Evolutionary conservation across 2,329 filamentous ascomycete genomes (phyloP).

Genomic region (Alternaria gansuensis): DNA sequence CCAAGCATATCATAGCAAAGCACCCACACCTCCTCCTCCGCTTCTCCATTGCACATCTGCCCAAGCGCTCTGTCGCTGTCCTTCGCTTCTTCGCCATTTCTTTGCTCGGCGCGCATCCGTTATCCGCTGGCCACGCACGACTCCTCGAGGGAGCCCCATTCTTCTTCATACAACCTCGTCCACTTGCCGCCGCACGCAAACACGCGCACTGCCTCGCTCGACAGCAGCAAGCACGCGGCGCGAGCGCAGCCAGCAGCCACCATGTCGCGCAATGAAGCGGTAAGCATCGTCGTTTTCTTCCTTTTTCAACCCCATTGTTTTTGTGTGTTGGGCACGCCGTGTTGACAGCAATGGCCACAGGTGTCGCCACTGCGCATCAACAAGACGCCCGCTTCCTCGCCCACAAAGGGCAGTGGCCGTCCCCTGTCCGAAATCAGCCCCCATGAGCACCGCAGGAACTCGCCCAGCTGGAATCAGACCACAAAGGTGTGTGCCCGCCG

Average conservation of each 20-base stretch:
- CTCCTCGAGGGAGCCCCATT: slow-evolving; percentile 49
- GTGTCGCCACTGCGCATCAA: slow-evolving; percentile 82
- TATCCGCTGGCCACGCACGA: slow-evolving; percentile 23
- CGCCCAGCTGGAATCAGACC: slow-evolving; percentile 84
- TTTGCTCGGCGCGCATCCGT: slow-evolving; percentile 31
- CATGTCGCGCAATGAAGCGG: slow-evolving; percentile 55
- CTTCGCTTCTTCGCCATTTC: slow-evolving; percentile 36
- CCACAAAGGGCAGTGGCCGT: slow-evolving; percentile 66
- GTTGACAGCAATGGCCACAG: slow-evolving; percentile 54
- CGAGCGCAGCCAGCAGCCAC: slow-evolving; percentile 21
- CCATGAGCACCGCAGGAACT: slow-evolving; percentile 87
- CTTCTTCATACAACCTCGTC: slow-evolving; percentile 32
- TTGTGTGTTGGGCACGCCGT: slow-evolving; percentile 3
- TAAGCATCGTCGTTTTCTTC: slow-evolving; percentile 36
- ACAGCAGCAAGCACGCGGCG: slow-evolving; percentile 28
- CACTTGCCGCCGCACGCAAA: slow-evolving; percentile 1
- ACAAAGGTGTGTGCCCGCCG: slow-evolving; percentile 66
- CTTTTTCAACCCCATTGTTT: neutral
- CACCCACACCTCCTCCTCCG: slow-evolving; percentile 38
- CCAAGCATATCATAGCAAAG: slow-evolving; percentile 31
- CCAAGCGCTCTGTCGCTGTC: slow-evolving; percentile 40
- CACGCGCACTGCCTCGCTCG: slow-evolving; percentile 2
- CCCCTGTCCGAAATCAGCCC: slow-evolving; percentile 90
- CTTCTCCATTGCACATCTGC: slow-evolving; percentile 41
- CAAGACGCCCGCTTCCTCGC: slow-evolving; percentile 71